A percentile compares a stretch with the other conserved stretches of the same genome.
These are phyloP conservation scores for Cyberlindnera americana DNA, from an alignment of 805 yeast genomes.

Conservation along the genomic window DNA sequence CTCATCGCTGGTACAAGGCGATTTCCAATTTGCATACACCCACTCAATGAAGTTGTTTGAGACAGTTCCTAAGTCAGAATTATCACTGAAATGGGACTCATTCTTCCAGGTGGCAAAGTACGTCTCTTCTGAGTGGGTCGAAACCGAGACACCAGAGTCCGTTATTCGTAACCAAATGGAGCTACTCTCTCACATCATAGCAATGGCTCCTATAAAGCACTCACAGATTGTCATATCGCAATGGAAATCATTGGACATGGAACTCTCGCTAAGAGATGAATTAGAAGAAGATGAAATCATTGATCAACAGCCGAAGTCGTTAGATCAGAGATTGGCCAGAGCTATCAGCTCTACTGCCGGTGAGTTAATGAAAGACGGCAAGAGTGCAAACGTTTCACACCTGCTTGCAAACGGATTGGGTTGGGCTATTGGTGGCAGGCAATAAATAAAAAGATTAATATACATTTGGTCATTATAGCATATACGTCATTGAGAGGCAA, in stretches of 20 bases:
- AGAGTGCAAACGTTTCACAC: conserved; percentile 33
- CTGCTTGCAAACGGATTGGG: conserved; percentile 45
- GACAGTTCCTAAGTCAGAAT: conserved; percentile 7
- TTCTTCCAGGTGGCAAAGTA: conserved; percentile 52
- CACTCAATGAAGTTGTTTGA: conserved; percentile 34
- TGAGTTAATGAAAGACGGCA: conserved; percentile 17
- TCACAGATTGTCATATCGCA: conserved; percentile 54
- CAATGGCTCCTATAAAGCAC: conserved; percentile 51
- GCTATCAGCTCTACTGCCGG: conserved; percentile 23
- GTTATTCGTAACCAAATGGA: conserved; percentile 48
- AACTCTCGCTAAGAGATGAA: conserved; percentile 30
- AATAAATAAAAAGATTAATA: no score
- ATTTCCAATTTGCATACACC: conserved; percentile 54
- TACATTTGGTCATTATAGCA: no score
- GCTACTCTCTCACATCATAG: conserved; percentile 49
- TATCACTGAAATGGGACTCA: conserved; percentile 54
- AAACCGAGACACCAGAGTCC: conserved; percentile 34
- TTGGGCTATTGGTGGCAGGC: conserved; percentile 43
- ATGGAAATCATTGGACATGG: conserved; percentile 53
- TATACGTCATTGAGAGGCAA: conserved; percentile 1
- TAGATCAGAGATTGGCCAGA: conserved; percentile 23
- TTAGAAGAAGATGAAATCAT: conserved; percentile 1
- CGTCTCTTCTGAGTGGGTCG: conserved; percentile 43
- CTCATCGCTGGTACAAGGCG: conserved; percentile 57
- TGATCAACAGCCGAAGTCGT: conserved; percentile 7